These are phyloP conservation scores for Pythium aphanidermatum DNA, from an alignment of 352 stramenopile genomes.

Conservation along the genomic window DNA sequence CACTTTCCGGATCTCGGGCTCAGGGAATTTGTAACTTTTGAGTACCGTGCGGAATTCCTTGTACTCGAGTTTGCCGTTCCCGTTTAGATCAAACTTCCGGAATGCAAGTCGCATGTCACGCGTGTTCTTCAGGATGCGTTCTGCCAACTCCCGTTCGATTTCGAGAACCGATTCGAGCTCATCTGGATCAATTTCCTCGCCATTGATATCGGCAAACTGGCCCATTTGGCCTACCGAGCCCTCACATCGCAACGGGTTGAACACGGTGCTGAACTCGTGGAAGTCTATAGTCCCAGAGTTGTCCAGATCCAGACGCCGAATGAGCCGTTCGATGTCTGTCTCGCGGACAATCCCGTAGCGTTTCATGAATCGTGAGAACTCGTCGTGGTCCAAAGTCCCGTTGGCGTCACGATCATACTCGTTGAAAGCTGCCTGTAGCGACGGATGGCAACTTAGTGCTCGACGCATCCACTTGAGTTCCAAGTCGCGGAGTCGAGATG, in stretches of 20 bases:
- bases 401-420: constrained; percentile 58
- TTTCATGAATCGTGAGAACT: constrained; percentile 65
- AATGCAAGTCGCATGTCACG: constrained; percentile 55
- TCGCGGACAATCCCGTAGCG: constrained; percentile 55
- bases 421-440: constrained; percentile 51
- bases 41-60: constrained; percentile 63
- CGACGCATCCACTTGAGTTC: constrained; percentile 64
- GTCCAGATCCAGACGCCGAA: constrained; percentile 41
- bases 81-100: constrained; percentile 61
- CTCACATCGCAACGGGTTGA: constrained; percentile 37
- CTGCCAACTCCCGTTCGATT: constrained; percentile 53
- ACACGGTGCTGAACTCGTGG: constrained; percentile 48
- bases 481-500: constrained; percentile 32
- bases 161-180: constrained; percentile 56
- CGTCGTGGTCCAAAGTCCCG: constrained; percentile 44
- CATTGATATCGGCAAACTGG: not conserved
- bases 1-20: constrained; percentile 64
- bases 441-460: constrained; percentile 46
- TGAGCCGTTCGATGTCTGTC: constrained; percentile 45
- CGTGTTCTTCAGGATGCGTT: constrained; percentile 45
- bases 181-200: constrained; percentile 33
- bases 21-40: constrained; percentile 48
- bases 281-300: constrained; percentile 46
- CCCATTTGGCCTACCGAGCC: not conserved
- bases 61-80: constrained; percentile 61